Conservation (phyloP, 495 filamentous ascomycete genomes). For the Schizothecium vesticola region DNA sequence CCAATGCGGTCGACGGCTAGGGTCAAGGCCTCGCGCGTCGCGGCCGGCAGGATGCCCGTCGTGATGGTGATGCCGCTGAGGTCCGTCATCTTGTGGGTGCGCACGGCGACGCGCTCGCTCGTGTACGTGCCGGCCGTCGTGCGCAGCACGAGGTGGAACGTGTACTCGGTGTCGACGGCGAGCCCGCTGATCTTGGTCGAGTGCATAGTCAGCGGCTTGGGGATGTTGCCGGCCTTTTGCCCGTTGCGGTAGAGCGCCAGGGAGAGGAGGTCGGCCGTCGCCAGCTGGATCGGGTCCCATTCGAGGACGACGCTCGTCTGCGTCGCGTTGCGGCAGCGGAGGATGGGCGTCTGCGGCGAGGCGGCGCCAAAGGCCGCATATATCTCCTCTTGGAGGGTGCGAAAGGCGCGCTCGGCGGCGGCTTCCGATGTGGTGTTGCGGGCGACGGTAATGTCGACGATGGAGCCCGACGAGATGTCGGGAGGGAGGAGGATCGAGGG, state of each 20-base stretch:
- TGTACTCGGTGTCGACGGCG: constrained; percentile 90
- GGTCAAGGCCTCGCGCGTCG: constrained; percentile 65
- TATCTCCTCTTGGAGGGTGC: constrained; percentile 80
- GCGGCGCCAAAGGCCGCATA: constrained; percentile 75
- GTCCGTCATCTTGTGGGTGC: constrained; percentile 99
- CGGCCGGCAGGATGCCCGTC: constrained; percentile 74
- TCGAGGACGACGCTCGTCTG: constrained; percentile 96
- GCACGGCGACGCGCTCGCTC: constrained; percentile 76
- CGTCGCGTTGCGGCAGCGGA: constrained; percentile 91
- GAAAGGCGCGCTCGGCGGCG: constrained; percentile 66
- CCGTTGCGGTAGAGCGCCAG: constrained; percentile 91
- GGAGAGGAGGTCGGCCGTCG: constrained; percentile 82
- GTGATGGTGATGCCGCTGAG: constrained; percentile 94
- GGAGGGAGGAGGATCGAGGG: constrained; percentile 94
- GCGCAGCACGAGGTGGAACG: constrained; percentile 85
- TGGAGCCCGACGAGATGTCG: constrained; percentile 89
- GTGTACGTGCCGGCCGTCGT: constrained; percentile 84
- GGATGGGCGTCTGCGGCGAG: constrained; percentile 70
- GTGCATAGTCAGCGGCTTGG: constrained; percentile 73
- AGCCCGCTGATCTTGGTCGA: constrained; percentile 97
- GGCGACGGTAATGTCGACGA: constrained; percentile 94
- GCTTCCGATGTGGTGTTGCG: constrained; percentile 78
- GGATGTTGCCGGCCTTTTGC: constrained; percentile 91
- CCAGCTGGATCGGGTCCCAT: constrained; percentile 93
- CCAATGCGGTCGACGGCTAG: constrained; percentile 81